A percentile compares a stretch with the other conserved stretches of the same genome.
phyloP scores from a whole-genome alignment of 1,284 basidiomycete species.

The Ganoderma meredithae region DNA sequence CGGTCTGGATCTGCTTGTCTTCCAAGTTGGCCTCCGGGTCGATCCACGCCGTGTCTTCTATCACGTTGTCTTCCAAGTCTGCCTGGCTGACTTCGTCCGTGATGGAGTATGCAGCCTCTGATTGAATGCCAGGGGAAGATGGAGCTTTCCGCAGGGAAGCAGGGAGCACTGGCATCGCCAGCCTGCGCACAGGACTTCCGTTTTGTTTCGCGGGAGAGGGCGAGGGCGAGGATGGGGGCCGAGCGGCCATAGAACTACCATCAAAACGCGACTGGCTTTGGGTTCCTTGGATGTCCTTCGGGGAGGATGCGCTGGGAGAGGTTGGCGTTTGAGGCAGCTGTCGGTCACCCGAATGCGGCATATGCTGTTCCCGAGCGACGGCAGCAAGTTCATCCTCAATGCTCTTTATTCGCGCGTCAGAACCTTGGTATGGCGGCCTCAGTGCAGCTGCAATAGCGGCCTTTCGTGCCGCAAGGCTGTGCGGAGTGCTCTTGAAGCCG shows the following conservation, averaged over 20 bases:
- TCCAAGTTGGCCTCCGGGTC: constrained; percentile 17
- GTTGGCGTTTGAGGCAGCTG: constrained; percentile 11
- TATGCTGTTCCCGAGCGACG: constrained; percentile 20
- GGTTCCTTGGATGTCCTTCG: constrained; percentile 8
- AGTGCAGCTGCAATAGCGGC: constrained; percentile 18
- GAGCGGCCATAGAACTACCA: constrained; percentile 12
- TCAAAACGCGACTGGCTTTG: constrained; percentile 21
- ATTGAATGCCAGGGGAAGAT: constrained; percentile 15
- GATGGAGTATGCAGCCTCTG: constrained; percentile 28
- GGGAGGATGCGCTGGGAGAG: constrained; percentile 17
- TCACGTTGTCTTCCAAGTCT: constrained; percentile 22
- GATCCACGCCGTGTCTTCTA: constrained; percentile 10
- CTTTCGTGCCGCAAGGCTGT: constrained; percentile 11
- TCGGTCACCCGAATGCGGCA: constrained; percentile 9
- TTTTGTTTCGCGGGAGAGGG: constrained; percentile 26
- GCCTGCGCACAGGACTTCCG: constrained; percentile 2
- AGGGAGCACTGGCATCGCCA: not conserved
- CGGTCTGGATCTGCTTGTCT: constrained; percentile 26
- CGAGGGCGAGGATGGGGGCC: constrained; percentile 10
- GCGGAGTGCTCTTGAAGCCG: constrained; percentile 14
- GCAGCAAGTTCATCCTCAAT: constrained; percentile 27
- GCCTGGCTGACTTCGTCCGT: constrained; percentile 21
- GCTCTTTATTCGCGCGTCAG: constrained; percentile 22
- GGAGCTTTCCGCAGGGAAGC: not conserved
- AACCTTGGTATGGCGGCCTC: constrained; percentile 13